phyloP scores from a whole-genome alignment of 75 land plant genomes.

The Cryptomeria japonica region DNA sequence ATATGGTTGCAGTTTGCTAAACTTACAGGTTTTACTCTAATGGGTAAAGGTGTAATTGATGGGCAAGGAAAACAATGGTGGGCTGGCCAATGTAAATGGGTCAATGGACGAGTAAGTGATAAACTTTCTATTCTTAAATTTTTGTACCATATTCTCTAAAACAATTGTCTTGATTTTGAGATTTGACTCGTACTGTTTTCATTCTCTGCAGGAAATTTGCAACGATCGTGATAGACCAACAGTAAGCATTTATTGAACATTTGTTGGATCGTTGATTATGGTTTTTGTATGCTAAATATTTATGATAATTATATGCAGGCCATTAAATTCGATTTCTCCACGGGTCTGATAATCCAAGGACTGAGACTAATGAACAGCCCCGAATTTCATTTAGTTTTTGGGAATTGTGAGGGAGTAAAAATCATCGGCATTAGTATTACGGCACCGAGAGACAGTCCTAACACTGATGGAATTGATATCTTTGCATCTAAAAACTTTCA shows the following conservation, averaged over 20 bases:
- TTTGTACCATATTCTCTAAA: too few species aligned
- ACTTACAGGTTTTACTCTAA: not conserved
- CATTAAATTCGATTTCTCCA: not conserved
- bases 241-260: not conserved
- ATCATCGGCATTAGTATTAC: conserved; percentile 23
- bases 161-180: too few species aligned
- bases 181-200: not conserved
- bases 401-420: not conserved
- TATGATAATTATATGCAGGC: not conserved
- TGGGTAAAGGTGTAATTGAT: not conserved
- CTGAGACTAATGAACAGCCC: not conserved
- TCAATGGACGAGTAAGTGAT: not conserved
- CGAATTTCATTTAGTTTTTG: not conserved
- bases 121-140: not conserved
- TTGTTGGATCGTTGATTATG: not conserved
- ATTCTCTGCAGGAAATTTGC: not conserved
- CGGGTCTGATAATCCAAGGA: not conserved
- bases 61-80: not conserved
- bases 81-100: not conserved
- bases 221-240: not conserved
- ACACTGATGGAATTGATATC: conserved; percentile 70
- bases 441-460: conserved; percentile 53
- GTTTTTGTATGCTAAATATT: too few species aligned
- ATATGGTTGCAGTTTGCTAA: not conserved
- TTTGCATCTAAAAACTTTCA: conserved; percentile 20